Percentiles rank a stretch among this genome's conserved stretches.
Conservation (phyloP, 257 asterid genomes). For the Solanum clarkiae region DNA sequence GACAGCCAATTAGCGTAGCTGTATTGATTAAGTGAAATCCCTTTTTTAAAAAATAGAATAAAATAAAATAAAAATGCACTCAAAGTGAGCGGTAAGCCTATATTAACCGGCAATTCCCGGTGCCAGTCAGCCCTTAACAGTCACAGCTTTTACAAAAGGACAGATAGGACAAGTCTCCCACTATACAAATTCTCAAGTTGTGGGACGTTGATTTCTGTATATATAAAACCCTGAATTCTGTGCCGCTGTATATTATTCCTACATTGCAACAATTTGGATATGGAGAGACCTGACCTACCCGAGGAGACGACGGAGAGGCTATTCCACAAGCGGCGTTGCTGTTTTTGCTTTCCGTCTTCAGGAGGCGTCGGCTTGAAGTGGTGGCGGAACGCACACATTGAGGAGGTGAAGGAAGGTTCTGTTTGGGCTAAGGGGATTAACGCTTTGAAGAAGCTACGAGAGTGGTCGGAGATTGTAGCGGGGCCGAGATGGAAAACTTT, state of each 20-base stretch:
- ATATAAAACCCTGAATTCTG: neutral
- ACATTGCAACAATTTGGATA: neutral
- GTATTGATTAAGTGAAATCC: neutral
- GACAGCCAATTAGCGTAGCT: neutral
- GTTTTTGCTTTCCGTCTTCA: neutral
- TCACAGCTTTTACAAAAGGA: neutral
- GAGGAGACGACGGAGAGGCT: neutral
- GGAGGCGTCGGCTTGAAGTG: neutral
- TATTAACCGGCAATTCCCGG: neutral
- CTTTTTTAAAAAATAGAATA: neutral
- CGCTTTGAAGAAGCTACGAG: constrained; percentile 52
- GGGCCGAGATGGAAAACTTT: constrained; percentile 88
- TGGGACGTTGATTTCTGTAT: neutral
- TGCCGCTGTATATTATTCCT: neutral
- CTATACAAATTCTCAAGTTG: neutral
- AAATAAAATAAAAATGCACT: neutral
- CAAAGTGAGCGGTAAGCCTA: neutral
- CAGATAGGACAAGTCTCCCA: neutral
- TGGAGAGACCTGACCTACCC: neutral
- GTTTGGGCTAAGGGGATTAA: constrained; percentile 38
- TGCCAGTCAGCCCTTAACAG: neutral
- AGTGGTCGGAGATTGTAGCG: constrained; percentile 86
- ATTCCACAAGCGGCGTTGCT: neutral
- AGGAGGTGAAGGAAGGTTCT: constrained; percentile 3
- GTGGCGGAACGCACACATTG: constrained; percentile 8